A percentile compares a stretch with the other conserved stretches of the same genome.
Conservation (phyloP, 108 stramenopile genomes). For the Nitzschia sp. region DNA sequence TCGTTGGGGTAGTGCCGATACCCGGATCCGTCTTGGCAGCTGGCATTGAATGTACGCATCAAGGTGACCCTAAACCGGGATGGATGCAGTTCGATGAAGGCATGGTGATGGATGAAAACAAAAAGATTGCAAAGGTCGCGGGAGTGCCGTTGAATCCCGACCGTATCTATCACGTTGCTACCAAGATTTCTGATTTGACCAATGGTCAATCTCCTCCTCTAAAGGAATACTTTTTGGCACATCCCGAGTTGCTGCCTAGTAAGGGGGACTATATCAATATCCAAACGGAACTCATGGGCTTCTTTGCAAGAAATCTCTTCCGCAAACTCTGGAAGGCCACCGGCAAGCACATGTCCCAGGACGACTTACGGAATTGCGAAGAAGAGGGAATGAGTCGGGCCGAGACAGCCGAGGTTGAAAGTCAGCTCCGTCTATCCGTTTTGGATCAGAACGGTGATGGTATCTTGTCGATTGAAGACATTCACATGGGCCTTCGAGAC, state of each 20-base stretch:
- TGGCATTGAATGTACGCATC: slow-evolving; percentile 44
- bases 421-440: slow-evolving; percentile 25
- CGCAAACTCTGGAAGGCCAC: slow-evolving; percentile 42
- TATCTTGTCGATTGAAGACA: slow-evolving; percentile 39
- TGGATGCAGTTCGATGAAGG: slow-evolving; percentile 63
- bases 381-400: not conserved
- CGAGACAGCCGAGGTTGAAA: slow-evolving; percentile 22
- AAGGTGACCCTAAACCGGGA: slow-evolving; percentile 58
- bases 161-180: slow-evolving; percentile 50
- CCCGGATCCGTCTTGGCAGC: slow-evolving; percentile 49
- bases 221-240: slow-evolving; percentile 44
- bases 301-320: slow-evolving; percentile 56
- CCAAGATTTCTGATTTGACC: slow-evolving; percentile 57
- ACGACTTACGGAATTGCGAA: slow-evolving; percentile 10
- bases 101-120: slow-evolving; percentile 28
- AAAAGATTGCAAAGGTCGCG: slow-evolving; percentile 34
- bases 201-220: slow-evolving; percentile 52
- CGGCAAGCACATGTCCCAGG: slow-evolving; percentile 1
- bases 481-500: slow-evolving; percentile 47
- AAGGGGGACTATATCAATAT: slow-evolving; percentile 58
- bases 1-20: slow-evolving; percentile 45
- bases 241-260: slow-evolving; percentile 41
- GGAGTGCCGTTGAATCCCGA: slow-evolving; percentile 42
- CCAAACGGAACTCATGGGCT: slow-evolving; percentile 50
- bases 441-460: slow-evolving; percentile 42